Percentiles rank a stretch among this genome's conserved stretches.
phyloP scores from a whole-genome alignment of 768 basidiomycete species.

The Serendipita sp. region DNA sequence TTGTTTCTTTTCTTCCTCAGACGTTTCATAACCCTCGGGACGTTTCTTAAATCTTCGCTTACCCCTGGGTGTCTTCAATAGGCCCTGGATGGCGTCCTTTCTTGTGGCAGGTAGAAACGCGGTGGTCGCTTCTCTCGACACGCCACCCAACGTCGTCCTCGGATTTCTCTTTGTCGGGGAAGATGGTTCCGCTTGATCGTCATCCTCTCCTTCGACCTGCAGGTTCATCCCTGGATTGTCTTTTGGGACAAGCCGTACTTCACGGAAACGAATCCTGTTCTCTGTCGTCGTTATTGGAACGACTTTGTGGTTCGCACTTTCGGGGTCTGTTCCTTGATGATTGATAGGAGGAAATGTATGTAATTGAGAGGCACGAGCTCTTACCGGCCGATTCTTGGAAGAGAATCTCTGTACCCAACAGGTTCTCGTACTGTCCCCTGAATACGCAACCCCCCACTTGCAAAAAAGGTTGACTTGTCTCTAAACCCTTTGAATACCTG shows the following conservation, averaged over 20 bases:
- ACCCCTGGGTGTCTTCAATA: neutral
- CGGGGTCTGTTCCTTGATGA: slow-evolving; percentile 29
- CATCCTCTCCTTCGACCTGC: slow-evolving; percentile 21
- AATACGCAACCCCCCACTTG: slow-evolving; percentile 63
- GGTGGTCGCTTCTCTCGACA: neutral
- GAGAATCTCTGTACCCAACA: slow-evolving; percentile 61
- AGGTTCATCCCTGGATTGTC: slow-evolving; percentile 4
- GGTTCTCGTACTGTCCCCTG: slow-evolving; percentile 46
- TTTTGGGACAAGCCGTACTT: slow-evolving; percentile 42
- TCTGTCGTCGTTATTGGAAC: slow-evolving; percentile 43
- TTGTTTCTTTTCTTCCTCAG: slow-evolving; percentile 15
- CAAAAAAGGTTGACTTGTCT: slow-evolving; percentile 59
- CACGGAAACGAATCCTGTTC: slow-evolving; percentile 55
- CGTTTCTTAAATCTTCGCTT: slow-evolving; percentile 21
- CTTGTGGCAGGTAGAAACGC: slow-evolving; percentile 7
- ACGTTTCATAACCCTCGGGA: slow-evolving; percentile 9
- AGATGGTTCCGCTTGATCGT: slow-evolving; percentile 21
- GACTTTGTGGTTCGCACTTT: slow-evolving; percentile 20
- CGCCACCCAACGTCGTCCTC: neutral
- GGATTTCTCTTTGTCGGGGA: slow-evolving; percentile 28
- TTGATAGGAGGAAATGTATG: neutral
- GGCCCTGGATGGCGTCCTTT: neutral
- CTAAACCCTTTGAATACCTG: slow-evolving; percentile 37
- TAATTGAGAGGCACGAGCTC: slow-evolving; percentile 22
- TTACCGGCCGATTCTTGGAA: slow-evolving; percentile 38